Evolutionary conservation across 805 yeast species (phyloP).

Genomic region (Nakazawaea laoshanensis): DNA sequence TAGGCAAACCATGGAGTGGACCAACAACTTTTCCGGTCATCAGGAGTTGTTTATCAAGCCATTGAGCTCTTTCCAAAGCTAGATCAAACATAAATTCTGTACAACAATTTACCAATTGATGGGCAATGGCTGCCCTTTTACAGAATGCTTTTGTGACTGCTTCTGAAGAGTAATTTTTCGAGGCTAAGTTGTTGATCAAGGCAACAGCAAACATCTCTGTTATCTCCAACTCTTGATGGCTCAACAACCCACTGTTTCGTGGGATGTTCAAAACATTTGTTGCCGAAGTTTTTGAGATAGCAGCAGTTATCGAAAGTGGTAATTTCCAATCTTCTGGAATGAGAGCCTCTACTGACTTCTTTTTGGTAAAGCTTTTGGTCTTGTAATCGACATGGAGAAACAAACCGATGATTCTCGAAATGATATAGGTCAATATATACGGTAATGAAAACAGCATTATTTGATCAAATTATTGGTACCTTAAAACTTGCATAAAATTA

Average conservation of each 20-base stretch:
- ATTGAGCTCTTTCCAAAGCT: constrained; percentile 44
- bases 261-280: constrained; percentile 12
- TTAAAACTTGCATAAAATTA: too few species aligned
- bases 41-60: constrained; percentile 38
- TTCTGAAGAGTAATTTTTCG: constrained; percentile 23
- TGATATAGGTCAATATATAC: too few species aligned
- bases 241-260: constrained; percentile 10
- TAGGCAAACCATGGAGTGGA: constrained; percentile 55
- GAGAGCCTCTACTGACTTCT: constrained; percentile 1
- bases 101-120: constrained; percentile 33
- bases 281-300: constrained; percentile 4
- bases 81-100: constrained; percentile 36
- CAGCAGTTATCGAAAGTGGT: constrained; percentile 3
- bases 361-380: constrained; percentile 6
- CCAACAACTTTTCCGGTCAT: constrained; percentile 41
- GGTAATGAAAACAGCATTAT: too few species aligned
- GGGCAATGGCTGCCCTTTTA: constrained; percentile 45
- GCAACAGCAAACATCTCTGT: constrained; percentile 11
- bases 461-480: too few species aligned
- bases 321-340: constrained; percentile 14
- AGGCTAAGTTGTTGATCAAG: constrained; percentile 16
- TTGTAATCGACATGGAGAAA: constrained; percentile 1
- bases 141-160: constrained; percentile 43
- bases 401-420: too few species aligned
- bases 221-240: constrained; percentile 11